Evolutionary conservation across 225 moss, liverwort and hornwort species (phyloP).

Genomic region (Climacium dendroides): DNA sequence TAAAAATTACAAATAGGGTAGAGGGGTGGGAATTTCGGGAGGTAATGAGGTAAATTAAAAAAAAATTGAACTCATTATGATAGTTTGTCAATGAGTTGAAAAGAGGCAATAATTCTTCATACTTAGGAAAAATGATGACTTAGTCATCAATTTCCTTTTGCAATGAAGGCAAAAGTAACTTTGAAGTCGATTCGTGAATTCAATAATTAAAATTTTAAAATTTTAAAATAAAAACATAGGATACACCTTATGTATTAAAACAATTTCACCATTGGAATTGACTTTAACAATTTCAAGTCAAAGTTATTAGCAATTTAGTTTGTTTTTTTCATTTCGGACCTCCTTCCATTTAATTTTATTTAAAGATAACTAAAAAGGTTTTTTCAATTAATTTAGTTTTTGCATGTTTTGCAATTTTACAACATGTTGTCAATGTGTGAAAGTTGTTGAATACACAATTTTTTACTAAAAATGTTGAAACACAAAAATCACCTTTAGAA

Average conservation of each 20-base stretch:
- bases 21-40: too few species aligned
- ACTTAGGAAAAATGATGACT: too few species aligned
- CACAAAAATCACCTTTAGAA: background rate
- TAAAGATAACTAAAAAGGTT: background rate
- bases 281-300: too few species aligned
- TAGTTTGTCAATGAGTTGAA: too few species aligned
- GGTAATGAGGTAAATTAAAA: too few species aligned
- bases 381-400: rapidly evolving
- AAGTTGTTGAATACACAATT: background rate
- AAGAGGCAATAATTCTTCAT: too few species aligned
- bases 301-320: background rate
- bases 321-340: background rate
- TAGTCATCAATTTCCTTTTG: too few species aligned
- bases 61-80: too few species aligned
- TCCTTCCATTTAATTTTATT: background rate
- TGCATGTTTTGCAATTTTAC: background rate
- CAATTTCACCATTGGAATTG: background rate
- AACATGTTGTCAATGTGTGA: rapidly evolving
- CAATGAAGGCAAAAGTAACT: background rate
- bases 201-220: background rate
- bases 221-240: rapidly evolving
- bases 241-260: rapidly evolving
- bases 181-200: background rate
- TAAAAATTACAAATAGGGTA: too few species aligned
- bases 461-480: background rate